These are phyloP conservation scores for Axilococcus clingmanii DNA, from an alignment of 139 green algal genomes.

Conservation along the genomic window DNA sequence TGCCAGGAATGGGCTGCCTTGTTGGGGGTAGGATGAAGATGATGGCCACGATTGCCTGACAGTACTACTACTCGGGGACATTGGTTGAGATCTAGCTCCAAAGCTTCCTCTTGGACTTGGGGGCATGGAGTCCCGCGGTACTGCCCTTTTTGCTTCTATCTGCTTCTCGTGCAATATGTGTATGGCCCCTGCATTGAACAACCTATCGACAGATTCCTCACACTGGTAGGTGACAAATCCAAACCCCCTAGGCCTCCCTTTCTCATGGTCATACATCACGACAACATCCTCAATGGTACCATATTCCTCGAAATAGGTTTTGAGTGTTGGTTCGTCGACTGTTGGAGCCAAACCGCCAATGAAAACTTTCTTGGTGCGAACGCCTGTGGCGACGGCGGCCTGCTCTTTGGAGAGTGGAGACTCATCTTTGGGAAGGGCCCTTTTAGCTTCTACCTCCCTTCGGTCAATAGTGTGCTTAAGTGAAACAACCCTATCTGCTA, in stretches of 20 bases:
- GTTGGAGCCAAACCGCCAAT: constrained; percentile 82
- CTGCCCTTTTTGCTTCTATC: constrained; percentile 86
- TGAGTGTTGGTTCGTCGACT: constrained; percentile 74
- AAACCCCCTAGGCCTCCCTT: constrained; percentile 84
- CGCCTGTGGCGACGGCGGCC: constrained; percentile 11
- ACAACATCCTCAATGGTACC: constrained; percentile 67
- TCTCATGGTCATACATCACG: constrained; percentile 96
- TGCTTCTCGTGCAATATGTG: constrained; percentile 91
- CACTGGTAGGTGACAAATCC: constrained; percentile 89
- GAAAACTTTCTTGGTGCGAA: constrained; percentile 86
- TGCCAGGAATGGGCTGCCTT: no score
- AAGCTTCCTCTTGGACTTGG: constrained; percentile 9
- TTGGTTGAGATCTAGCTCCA: neutral
- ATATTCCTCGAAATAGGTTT: constrained; percentile 77
- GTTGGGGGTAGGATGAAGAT: no score
- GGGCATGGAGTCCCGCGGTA: constrained; percentile 79
- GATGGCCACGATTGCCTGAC: no score
- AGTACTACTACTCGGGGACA: no score
- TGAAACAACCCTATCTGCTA: constrained; percentile 80
- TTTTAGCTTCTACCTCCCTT: constrained; percentile 92
- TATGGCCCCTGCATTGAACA: constrained; percentile 71
- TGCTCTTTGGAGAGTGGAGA: constrained; percentile 37
- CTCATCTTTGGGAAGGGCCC: constrained; percentile 88
- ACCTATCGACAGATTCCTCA: constrained; percentile 79
- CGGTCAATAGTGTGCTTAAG: constrained; percentile 88